Base-by-base conservation (phyloP, 352 stramenopile species). In the Pythium phragmiticola region DNA sequence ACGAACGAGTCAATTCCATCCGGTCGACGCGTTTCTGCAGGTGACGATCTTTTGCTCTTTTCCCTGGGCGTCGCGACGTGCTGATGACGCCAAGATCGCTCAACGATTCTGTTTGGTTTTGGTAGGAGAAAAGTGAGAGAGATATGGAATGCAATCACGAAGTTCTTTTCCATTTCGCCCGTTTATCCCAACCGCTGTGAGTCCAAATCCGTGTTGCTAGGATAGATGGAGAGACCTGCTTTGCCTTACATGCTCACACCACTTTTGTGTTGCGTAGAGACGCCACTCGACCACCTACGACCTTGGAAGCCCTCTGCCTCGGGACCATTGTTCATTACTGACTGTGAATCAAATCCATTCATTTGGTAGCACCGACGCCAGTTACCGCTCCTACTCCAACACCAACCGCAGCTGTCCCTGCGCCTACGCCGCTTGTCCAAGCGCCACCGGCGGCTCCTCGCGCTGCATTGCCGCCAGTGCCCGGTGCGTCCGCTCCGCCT, bases 81-180 rank as follows among this genome's bases (percentile, higher is more conserved):
- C 39, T 49, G 41, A 45, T 54, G 53, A 54, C 43, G 41, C 19
- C 21, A 61, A 61, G 43, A 60, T 68, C 61, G 53, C 61, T 68
- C 16, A 68, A 69, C 63, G 55, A 34, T 65, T 53, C 63, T 49
- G 63, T 51, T 70, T 65, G 64, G 63, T 37, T 61, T 60, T 65
- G 63, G 57, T 70, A 70, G 59, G 59, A 72, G 19, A 56, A 46
- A 34, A 50, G 50, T 58, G 33, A 50, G 30, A 66, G 7, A 46
- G 36, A 61, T 53, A 53, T 60, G 55, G 28, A 65, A 70, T 69
- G 49, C 50, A 69, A 69, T 68, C 23, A 62, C 61, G 61, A 45
- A 62, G 55, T 30, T 63, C 49, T 60, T 60, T 39, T 59, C 61
- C 52, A 56, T 39, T 39, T 39, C 34, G 34, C 21, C 16, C 21